Conservation (phyloP, 768 basidiomycete species). For the Hericium alpestre region DNA sequence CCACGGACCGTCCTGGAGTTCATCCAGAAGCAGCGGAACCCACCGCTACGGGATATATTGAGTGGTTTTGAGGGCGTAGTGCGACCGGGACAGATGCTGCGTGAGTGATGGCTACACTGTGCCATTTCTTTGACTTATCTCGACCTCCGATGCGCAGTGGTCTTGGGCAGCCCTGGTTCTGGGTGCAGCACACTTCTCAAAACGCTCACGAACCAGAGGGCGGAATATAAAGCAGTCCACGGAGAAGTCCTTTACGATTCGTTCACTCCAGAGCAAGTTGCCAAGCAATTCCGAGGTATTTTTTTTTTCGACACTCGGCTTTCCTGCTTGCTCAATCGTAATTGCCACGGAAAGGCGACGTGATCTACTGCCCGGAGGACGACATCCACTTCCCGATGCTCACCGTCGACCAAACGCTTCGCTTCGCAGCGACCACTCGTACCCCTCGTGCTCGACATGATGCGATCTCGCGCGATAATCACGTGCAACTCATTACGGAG, state of each 20-base stretch:
- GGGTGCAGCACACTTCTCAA: slow-evolving; percentile 84
- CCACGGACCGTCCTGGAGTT: slow-evolving; percentile 32
- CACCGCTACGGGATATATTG: slow-evolving; percentile 48
- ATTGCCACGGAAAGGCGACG: slow-evolving; percentile 39
- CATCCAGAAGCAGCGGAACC: slow-evolving; percentile 41
- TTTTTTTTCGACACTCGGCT: neutral
- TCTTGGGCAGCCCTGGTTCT: slow-evolving; percentile 75
- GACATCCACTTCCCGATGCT: slow-evolving; percentile 81
- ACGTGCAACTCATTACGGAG: slow-evolving; percentile 35
- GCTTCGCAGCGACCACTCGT: slow-evolving; percentile 58
- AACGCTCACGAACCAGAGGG: slow-evolving; percentile 63
- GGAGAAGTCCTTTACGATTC: slow-evolving; percentile 74
- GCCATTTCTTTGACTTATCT: neutral
- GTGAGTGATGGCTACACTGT: slow-evolving; percentile 30
- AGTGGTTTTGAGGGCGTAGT: slow-evolving; percentile 45
- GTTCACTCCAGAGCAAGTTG: slow-evolving; percentile 53
- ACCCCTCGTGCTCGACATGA: slow-evolving; percentile 46
- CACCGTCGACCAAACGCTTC: slow-evolving; percentile 67
- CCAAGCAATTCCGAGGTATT: slow-evolving; percentile 46
- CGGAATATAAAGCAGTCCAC: slow-evolving; percentile 54
- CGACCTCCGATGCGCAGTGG: slow-evolving; percentile 34
- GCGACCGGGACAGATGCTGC: slow-evolving; percentile 56
- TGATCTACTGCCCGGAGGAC: slow-evolving; percentile 75
- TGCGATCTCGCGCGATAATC: slow-evolving; percentile 24
- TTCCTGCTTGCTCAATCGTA: neutral